phyloP scores from a whole-genome alignment of 106 monocot species.

The Acanthochlamys bracteata region DNA sequence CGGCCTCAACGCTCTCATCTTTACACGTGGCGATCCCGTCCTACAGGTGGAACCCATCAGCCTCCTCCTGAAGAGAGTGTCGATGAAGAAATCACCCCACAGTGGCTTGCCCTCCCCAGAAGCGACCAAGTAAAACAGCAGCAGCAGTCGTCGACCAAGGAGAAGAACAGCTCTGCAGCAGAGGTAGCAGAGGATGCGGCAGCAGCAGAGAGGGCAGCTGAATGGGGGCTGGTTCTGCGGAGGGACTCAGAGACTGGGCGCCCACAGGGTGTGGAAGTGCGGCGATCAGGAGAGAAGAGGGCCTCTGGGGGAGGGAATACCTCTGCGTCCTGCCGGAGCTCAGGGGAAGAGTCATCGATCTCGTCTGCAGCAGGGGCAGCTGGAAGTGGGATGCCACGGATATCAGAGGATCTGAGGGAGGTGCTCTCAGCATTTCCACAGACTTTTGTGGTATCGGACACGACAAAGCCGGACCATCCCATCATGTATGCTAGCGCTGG shows the following conservation, averaged over 20 bases:
- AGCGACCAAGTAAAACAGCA: neutral
- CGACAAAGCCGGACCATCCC: constrained; percentile 64
- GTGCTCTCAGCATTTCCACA: constrained; percentile 95
- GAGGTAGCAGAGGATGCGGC: constrained; percentile 10
- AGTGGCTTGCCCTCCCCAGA: constrained; percentile 53
- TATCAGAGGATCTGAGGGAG: constrained; percentile 86
- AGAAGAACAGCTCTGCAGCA: neutral
- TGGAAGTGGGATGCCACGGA: constrained; percentile 38
- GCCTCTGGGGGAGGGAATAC: constrained; percentile 16
- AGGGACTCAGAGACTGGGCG: constrained; percentile 81
- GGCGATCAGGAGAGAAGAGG: constrained; percentile 42
- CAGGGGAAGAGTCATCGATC: constrained; percentile 53
- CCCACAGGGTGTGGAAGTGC: constrained; percentile 62
- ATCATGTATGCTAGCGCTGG: constrained; percentile 96
- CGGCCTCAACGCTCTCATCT: constrained; percentile 13
- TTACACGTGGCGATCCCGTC: constrained; percentile 22
- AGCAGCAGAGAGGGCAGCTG: constrained; percentile 74
- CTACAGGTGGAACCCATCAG: neutral
- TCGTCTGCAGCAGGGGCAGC: constrained; percentile 11
- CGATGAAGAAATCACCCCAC: constrained; percentile 23
- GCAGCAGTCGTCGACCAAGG: neutral
- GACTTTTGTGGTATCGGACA: constrained; percentile 93
- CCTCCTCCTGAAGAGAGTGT: neutral
- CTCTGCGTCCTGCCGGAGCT: constrained; percentile 44
- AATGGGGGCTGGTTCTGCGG: constrained; percentile 87